Conservation (phyloP, 345 rosid genomes). For the Moricandia moricandioides region DNA sequence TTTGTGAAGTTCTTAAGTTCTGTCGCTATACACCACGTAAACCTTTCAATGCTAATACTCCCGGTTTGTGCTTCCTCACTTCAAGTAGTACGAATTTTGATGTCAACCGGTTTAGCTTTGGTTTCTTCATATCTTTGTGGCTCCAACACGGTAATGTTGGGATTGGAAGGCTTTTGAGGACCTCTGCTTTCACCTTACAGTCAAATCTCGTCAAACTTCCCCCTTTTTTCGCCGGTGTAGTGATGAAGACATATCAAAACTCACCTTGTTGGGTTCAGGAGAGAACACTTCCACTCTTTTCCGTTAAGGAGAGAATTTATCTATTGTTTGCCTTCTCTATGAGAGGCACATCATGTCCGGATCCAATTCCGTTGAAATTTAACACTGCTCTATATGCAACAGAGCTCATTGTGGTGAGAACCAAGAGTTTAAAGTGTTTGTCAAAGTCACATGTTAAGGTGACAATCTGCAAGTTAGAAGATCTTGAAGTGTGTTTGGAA, state of each 20-base stretch:
- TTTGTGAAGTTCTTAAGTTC: neutral
- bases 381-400: neutral
- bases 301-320: neutral
- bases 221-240: neutral
- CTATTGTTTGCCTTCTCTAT: neutral
- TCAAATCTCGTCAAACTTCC: neutral
- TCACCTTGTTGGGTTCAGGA: neutral
- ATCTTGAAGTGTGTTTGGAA: neutral
- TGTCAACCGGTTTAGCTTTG: neutral
- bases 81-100: neutral
- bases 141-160: neutral
- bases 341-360: neutral
- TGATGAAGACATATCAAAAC: neutral
- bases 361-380: neutral
- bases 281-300: neutral
- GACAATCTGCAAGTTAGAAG: neutral
- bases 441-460: neutral
- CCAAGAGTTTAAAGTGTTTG: neutral
- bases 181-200: neutral
- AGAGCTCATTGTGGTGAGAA: neutral
- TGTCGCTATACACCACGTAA: neutral
- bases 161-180: neutral
- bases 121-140: neutral
- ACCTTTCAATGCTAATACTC: neutral
- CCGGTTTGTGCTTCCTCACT: neutral